Percentiles rank a stretch among this genome's conserved stretches.
Evolutionary conservation across 176 grass and related monocot species (phyloP).

Genomic region (Aegilops longissima): DNA sequence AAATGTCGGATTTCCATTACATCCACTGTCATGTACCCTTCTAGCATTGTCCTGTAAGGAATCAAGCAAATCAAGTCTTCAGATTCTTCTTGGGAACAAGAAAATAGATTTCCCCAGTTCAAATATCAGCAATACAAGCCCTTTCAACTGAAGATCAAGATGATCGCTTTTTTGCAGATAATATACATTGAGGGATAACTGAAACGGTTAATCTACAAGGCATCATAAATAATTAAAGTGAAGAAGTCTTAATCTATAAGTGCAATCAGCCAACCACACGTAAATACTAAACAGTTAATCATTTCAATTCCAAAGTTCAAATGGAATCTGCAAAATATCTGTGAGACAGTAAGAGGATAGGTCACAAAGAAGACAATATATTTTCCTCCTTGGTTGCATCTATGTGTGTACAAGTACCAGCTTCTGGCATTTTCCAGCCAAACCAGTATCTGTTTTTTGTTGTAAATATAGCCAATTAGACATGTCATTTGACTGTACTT

Average conservation of each 20-base stretch:
- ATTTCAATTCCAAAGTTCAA: not conserved
- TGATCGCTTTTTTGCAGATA: not conserved
- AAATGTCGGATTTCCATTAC: conserved; percentile 54
- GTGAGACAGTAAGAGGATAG: conserved; percentile 6
- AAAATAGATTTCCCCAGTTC: not conserved
- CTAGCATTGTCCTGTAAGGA: conserved; percentile 86
- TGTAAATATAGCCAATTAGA: not conserved
- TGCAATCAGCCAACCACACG: not conserved
- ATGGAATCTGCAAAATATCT: conserved; percentile 24
- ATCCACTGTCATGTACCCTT: conserved; percentile 82
- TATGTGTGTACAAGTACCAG: not conserved
- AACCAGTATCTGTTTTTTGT: not conserved
- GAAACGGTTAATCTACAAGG: not conserved
- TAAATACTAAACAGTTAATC: not conserved
- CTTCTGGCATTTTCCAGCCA: not conserved
- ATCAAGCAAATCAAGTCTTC: not conserved
- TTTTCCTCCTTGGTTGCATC: conserved; percentile 16
- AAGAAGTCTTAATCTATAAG: not conserved
- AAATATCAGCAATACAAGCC: not conserved
- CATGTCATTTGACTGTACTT: not conserved
- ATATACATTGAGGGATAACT: not conserved
- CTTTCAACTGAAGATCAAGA: conserved; percentile 17
- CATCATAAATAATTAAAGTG: not conserved
- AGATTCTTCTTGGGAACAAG: not conserved
- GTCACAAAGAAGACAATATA: not conserved